Base-by-base conservation (phyloP, 2,329 filamentous ascomycete genomes). In the Sporothrix mexicana region DNA sequence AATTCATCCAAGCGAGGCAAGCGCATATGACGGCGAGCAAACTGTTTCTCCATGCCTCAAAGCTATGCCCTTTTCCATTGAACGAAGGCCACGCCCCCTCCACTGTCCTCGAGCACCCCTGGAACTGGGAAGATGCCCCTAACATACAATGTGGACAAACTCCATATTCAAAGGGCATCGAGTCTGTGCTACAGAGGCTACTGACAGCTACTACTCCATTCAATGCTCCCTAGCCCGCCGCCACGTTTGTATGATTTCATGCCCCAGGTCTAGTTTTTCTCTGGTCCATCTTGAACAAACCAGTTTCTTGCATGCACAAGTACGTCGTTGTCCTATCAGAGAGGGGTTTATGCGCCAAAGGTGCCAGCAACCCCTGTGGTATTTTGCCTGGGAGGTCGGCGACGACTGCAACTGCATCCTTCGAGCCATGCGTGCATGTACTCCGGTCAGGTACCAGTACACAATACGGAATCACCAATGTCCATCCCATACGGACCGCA, bases 91-190 rank as follows among this genome's bases (percentile, higher is more conserved):
- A 64, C 61, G n/a, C n/a, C 9, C 47, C 41, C 25, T 13, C n/a
- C 15, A 43, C 2, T 12, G 8, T 20, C 30, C 53, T 13, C 23
- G 30, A 36, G 30, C 30, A 23, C 41, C 41, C n/a, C 5, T 15
- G 8, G 17, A 62, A 20, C 59, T 3, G 41, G 41, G 41, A 9
- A 64, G n/a, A 23, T 45, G 41, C 17, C 59, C 30, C 59, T 62
- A 64, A 23, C 20, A 64, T 23, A 64, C n/a, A 47, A 64, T 64
- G 61, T 47, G 61, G 61, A 47, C 61, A 47, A 64, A 47, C 15
- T 41, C n/a, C 41, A 2, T 25, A 45, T 23, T 64, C n/a, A 13
- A 23, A 64, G 59, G 5, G 4, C 30, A 25, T 64, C 41, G 15
- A 10, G 13, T 64, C 61, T 13, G 41, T 64, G 61, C 61, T 43